Conservation (phyloP, 768 basidiomycete genomes). For the Lentinula detonsa region DNA sequence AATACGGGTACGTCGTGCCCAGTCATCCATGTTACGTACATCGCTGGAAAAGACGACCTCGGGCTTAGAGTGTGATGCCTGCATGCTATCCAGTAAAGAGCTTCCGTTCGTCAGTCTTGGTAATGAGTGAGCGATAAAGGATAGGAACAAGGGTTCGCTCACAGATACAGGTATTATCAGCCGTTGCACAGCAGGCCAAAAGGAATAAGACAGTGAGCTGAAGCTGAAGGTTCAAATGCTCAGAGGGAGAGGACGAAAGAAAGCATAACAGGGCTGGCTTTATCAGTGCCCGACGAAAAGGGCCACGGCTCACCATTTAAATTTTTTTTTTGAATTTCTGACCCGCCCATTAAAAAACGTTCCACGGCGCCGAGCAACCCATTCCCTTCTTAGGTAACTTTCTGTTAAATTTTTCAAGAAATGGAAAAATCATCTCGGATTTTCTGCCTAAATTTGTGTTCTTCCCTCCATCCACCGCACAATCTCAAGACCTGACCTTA, state of each 20-base stretch:
- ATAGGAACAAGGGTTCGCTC: not conserved
- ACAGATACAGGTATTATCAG: not conserved
- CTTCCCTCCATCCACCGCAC: not conserved
- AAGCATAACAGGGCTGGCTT: conserved; percentile 28
- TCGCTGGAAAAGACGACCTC: conserved; percentile 77
- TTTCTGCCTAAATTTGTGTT: not conserved
- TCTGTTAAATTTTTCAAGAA: conserved; percentile 5
- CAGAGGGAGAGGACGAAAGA: conserved; percentile 19
- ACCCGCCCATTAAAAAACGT: conserved; percentile 33
- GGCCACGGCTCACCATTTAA: conserved; percentile 39
- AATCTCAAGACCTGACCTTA: not conserved
- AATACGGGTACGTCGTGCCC: conserved; percentile 74
- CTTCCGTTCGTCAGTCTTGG: not conserved
- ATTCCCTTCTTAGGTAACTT: conserved; percentile 24
- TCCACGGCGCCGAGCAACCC: conserved; percentile 54
- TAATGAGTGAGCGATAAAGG: not conserved
- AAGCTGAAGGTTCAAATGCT: conserved; percentile 19
- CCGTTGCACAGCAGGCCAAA: conserved; percentile 10
- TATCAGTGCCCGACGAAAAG: conserved; percentile 41
- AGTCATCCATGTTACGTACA: conserved; percentile 77
- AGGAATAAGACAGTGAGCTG: conserved; percentile 16
- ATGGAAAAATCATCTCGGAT: not conserved
- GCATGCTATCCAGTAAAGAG: conserved; percentile 2
- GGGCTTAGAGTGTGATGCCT: conserved; percentile 21
- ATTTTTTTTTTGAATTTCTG: conserved; percentile 18